Base-by-base conservation (phyloP, 2,329 filamentous ascomycete genomes). In the Cladophialophora yegresii region DNA sequence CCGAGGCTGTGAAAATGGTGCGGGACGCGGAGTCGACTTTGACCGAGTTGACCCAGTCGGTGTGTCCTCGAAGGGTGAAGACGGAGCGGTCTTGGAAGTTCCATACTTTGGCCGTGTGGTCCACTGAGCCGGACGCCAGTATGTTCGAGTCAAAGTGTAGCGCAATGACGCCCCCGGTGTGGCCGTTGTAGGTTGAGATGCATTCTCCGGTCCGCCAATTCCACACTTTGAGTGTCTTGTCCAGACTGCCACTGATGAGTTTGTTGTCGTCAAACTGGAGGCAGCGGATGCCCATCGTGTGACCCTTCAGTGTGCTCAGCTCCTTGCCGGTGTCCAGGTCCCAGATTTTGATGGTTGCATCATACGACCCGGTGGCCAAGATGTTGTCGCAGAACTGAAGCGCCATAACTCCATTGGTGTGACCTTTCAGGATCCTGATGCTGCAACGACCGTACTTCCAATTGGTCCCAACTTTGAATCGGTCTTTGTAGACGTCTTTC, bases 401-500 rank as follows among this genome's bases (percentile, higher is more conserved):
- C 70, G 86, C 88, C 85, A 89, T 95, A 64, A 95, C 87, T 45
- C 93, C 93, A 74, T 97, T 97, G 10, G 86, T 88, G 76, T 98
- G 89, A 1, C 93, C 93, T 71, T 88, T 89, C 76, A 99, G 92
- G 12, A 90, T 86, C 74, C 89, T 92, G 70, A 91, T 89, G 6
- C 88, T 88, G 78, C 89, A 98, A 43, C 93, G 87, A 3, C 95
- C 93, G 69, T 96, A 92, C 76, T 96, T 96, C 95, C 95, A 99
- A 76, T 98, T 98, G 65, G 89, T 95, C 58, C 95, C 93, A 54
- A 99, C 92, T 75, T 93, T 95, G 82, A 93, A 98, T 16, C 91
- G 87, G 75, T 97, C 93, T 68, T 92, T 90, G 80, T 99, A 99
- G 0, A 99, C 91, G 66, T 96, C 92, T 77, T 99, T 99, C 95